Evolutionary conservation across 768 basidiomycete species (phyloP).

Genomic region (Russula griseocarnosa): DNA sequence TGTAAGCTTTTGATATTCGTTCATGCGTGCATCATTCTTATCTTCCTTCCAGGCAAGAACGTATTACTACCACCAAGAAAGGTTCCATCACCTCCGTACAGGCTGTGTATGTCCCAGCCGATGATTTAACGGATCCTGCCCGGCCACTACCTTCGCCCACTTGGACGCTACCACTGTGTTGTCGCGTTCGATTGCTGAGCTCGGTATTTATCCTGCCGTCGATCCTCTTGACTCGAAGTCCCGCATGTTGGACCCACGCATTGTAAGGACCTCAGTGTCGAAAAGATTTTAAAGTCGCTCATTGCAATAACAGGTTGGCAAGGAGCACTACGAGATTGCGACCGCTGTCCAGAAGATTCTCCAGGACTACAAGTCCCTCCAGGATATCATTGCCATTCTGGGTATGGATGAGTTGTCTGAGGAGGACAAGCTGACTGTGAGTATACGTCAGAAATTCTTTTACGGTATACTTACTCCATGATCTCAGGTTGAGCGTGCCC

Average conservation of each 20-base stretch:
- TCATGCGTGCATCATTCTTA: constrained; percentile 18
- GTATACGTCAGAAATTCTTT: constrained; percentile 31
- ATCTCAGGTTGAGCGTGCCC: constrained; percentile 85
- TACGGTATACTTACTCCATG: constrained; percentile 7
- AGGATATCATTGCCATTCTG: constrained; percentile 99
- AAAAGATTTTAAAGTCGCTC: constrained; percentile 2
- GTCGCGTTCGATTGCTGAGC: constrained; percentile 97
- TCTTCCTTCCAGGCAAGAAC: constrained; percentile 74
- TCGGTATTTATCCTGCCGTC: constrained; percentile 99
- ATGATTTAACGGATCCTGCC: constrained; percentile 99
- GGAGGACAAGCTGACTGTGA: constrained; percentile 97
- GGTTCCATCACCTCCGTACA: constrained; percentile 99
- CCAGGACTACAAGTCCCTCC: constrained; percentile 93
- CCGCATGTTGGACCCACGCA: constrained; percentile 99
- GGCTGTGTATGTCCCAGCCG: constrained; percentile 99
- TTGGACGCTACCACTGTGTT: constrained; percentile 99
- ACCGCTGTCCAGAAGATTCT: constrained; percentile 97
- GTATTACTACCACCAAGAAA: constrained; percentile 99
- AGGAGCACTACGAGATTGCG: constrained; percentile 94
- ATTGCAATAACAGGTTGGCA: constrained; percentile 54
- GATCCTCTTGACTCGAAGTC: constrained; percentile 99
- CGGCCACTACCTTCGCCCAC: constrained; percentile 99
- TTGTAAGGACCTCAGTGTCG: constrained; percentile 51
- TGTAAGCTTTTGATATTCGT: constrained; percentile 51
- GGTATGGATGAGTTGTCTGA: constrained; percentile 99